phyloP scores from a whole-genome alignment of 192 early-diverging fungal species.

The Polychytrium aggregatum region DNA sequence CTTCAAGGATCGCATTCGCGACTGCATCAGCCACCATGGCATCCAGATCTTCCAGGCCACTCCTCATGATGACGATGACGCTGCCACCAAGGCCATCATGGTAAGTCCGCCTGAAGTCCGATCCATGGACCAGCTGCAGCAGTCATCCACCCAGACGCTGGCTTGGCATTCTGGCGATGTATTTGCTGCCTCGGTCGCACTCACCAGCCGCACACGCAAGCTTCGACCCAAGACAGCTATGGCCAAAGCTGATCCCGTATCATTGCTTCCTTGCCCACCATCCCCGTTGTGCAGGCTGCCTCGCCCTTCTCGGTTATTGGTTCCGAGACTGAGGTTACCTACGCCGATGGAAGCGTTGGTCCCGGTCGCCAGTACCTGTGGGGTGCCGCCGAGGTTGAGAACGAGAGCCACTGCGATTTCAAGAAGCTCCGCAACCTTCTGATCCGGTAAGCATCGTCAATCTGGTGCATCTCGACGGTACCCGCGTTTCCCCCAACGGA shows the following conservation, averaged over 20 bases:
- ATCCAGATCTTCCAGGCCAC: slow-evolving; percentile 85
- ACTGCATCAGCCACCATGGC: slow-evolving; percentile 82
- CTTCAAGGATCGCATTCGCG: slow-evolving; percentile 91
- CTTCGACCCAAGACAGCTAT: no score
- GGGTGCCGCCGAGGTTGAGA: slow-evolving; percentile 99
- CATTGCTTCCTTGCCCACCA: no score
- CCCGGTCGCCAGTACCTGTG: slow-evolving; percentile 95
- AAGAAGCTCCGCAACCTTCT: slow-evolving; percentile 92
- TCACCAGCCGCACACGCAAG: no score
- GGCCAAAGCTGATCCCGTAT: no score
- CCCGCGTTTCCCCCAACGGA: no score
- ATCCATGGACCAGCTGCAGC: no score
- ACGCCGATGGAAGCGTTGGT: slow-evolving; percentile 74
- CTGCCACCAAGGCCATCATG: slow-evolving; percentile 33
- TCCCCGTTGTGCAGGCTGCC: slow-evolving; percentile 48
- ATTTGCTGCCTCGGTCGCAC: no score
- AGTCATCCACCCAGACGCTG: no score
- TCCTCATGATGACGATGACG: slow-evolving; percentile 74
- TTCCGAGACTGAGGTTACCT: slow-evolving; percentile 72
- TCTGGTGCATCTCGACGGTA: no score
- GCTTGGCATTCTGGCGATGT: no score
- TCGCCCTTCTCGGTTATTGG: slow-evolving; percentile 96
- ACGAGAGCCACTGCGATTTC: slow-evolving; percentile 97
- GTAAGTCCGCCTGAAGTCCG: no score
- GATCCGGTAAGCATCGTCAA: slow-evolving; percentile 61